Evolutionary conservation across 345 rosid genomes (phyloP).

Genomic region (Excoecaria agallocha): DNA sequence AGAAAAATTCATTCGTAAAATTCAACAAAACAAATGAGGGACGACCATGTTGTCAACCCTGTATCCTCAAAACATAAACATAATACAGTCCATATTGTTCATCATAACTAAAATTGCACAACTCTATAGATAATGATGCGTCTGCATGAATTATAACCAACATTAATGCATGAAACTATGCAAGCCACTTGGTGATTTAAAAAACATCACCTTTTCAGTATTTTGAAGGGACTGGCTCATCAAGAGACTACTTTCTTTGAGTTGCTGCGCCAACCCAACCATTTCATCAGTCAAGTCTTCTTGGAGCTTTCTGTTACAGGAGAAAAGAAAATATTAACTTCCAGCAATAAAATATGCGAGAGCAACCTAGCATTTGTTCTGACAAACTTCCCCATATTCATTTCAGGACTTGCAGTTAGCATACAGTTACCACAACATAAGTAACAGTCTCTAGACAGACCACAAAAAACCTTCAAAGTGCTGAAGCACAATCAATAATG

Average conservation of each 20-base stretch:
- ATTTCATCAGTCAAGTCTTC: conserved; percentile 90
- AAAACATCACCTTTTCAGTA: conserved; percentile 66
- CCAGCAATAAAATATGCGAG: not conserved
- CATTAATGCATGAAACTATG: not conserved
- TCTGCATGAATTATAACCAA: conserved; percentile 1
- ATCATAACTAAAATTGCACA: not conserved
- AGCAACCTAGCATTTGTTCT: not conserved
- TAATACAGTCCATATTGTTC: not conserved
- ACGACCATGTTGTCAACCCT: not conserved
- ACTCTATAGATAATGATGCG: not conserved
- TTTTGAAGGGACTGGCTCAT: conserved; percentile 75
- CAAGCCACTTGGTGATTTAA: not conserved
- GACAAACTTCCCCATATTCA: not conserved
- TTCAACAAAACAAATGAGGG: not conserved
- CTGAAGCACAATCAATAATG: not conserved
- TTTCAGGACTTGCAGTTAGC: not conserved
- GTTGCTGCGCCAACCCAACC: conserved; percentile 85
- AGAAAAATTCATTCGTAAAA: not conserved
- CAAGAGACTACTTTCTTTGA: conserved; percentile 79
- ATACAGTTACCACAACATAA: not conserved
- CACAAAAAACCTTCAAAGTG: not conserved
- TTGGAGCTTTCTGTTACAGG: conserved; percentile 59
- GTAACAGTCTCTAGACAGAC: not conserved
- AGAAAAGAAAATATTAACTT: not conserved
- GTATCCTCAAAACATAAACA: not conserved